Percentiles rank a stretch among this genome's conserved stretches.
Evolutionary conservation across 129 eudicot species (phyloP).

Genomic region (Escallonia rubra): DNA sequence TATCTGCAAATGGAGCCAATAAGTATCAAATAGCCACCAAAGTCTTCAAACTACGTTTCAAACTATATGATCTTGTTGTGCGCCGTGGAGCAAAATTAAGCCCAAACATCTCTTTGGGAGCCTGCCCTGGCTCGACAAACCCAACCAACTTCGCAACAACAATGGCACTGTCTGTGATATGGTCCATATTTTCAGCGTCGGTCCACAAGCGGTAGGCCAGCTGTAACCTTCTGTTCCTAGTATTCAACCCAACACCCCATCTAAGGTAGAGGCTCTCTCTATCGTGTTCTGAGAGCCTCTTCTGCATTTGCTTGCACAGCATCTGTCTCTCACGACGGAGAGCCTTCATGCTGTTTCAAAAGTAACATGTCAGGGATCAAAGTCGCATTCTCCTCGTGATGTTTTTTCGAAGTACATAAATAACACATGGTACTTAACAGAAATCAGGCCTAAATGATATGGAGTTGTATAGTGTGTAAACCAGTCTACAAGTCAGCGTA

Average conservation of each 20-base stretch:
- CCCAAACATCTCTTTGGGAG: constrained; percentile 81
- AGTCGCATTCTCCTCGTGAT: background rate
- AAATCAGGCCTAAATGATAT: no score
- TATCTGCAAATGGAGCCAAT: constrained; percentile 6
- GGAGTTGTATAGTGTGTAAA: no score
- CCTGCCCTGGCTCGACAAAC: constrained; percentile 48
- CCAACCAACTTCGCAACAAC: constrained; percentile 81
- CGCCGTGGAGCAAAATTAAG: constrained; percentile 56
- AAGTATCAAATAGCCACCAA: background rate
- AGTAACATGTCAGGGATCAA: background rate
- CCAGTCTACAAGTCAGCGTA: no score
- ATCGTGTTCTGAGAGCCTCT: constrained; percentile 67
- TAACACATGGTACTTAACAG: no score
- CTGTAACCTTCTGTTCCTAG: constrained; percentile 69
- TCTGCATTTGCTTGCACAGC: constrained; percentile 76
- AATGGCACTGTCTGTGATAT: constrained; percentile 73
- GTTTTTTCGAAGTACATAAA: no score
- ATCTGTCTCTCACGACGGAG: constrained; percentile 66
- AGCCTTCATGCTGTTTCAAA: constrained; percentile 44
- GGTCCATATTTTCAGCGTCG: constrained; percentile 55
- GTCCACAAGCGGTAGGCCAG: constrained; percentile 74
- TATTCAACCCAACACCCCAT: constrained; percentile 69
- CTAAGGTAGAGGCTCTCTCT: constrained; percentile 54
- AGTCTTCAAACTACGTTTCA: constrained; percentile 64
- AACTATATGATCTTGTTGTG: constrained; percentile 48